Evolutionary conservation across 116 monocot genomes (phyloP).

Genomic region (Phalaenopsis hybrid): DNA sequence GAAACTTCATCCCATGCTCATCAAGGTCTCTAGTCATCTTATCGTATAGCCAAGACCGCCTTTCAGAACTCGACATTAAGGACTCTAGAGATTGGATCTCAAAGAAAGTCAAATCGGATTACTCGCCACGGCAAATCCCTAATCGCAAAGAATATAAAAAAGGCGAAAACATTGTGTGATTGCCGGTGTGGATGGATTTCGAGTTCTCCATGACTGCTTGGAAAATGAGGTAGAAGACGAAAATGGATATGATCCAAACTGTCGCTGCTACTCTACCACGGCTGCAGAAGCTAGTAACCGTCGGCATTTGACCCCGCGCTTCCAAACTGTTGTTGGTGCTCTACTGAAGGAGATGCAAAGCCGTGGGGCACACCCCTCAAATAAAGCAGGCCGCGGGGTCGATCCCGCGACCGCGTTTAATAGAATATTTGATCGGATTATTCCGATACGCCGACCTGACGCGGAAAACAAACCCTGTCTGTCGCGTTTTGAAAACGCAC

Average conservation of each 20-base stretch:
- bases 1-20: constrained; percentile 58
- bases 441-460: no score
- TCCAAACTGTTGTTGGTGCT: neutral
- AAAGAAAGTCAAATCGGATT: neutral
- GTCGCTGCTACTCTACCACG: neutral
- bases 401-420: no score
- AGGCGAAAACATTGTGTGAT: neutral
- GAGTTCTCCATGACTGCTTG: constrained; percentile 26
- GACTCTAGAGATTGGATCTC: constrained; percentile 8
- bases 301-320: neutral
- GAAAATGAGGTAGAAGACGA: constrained; percentile 37
- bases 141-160: neutral
- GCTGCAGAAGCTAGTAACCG: neutral
- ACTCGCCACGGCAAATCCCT: neutral
- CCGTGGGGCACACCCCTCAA: no score
- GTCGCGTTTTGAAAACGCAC: no score
- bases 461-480: no score
- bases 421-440: no score
- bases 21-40: constrained; percentile 72
- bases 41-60: constrained; percentile 53
- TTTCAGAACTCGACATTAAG: constrained; percentile 19
- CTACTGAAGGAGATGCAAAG: no score
- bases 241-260: constrained; percentile 38
- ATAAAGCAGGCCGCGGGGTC: no score
- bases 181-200: constrained; percentile 10